Percentiles rank a stretch among this genome's conserved stretches.
phyloP scores from a whole-genome alignment of 2,329 filamentous ascomycete species.

The Scedosporium boydii region DNA sequence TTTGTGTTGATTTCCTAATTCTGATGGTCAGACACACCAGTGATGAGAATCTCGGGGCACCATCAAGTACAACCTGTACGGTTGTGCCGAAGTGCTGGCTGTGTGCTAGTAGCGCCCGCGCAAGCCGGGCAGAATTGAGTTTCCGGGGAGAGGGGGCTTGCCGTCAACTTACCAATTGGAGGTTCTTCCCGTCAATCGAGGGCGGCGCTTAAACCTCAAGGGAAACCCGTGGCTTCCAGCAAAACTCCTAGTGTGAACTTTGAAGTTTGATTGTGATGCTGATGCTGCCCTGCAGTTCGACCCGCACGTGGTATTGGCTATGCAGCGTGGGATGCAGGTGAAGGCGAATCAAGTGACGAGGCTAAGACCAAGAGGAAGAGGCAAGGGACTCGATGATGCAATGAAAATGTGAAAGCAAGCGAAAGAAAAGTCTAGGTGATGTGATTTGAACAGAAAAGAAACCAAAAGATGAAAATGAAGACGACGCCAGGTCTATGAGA shows the following conservation, averaged over 20 bases:
- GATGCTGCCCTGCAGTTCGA: conserved; percentile 1
- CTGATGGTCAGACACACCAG: not conserved
- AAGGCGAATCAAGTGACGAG: not conserved
- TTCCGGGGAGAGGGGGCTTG: not conserved
- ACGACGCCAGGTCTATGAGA: conserved; percentile 6
- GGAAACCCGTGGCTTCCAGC: not conserved
- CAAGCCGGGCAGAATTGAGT: not conserved
- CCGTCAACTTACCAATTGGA: not conserved
- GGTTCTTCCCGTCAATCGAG: not conserved
- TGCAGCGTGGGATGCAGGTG: conserved; percentile 3
- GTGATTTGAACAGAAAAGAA: not conserved
- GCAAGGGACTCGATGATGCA: conserved; percentile 7
- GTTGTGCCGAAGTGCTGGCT: not conserved
- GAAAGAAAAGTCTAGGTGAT: not conserved
- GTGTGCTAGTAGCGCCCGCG: not conserved
- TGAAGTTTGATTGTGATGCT: not conserved
- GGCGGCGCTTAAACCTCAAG: not conserved
- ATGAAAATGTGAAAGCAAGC: not conserved
- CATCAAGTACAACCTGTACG: not conserved
- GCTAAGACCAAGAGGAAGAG: not conserved
- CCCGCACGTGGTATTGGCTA: not conserved
- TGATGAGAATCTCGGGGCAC: not conserved
- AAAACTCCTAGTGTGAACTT: not conserved
- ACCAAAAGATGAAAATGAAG: not conserved
- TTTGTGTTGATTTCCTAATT: not conserved